A percentile compares a stretch with the other conserved stretches of the same genome.
Conservation (phyloP, 257 asterid species). For the Solanum boliviense region DNA sequence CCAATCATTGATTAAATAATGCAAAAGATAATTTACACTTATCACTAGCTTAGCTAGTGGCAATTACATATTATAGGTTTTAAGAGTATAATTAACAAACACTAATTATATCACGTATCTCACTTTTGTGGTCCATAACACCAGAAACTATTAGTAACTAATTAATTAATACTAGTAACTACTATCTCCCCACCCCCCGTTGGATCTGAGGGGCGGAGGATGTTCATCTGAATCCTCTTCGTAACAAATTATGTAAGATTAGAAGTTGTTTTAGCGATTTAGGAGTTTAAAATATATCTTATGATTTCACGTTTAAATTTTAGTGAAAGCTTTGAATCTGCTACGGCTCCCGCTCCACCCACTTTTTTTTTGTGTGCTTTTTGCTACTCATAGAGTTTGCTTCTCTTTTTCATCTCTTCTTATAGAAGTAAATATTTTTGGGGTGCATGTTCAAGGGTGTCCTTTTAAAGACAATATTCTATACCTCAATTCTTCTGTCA, state of each 20-base stretch:
- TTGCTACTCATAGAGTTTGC: neutral
- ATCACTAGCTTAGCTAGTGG: neutral
- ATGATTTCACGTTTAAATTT: too few relatives aligned
- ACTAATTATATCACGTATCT: neutral
- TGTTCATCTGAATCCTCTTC: neutral
- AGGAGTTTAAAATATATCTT: neutral
- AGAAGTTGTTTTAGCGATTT: too few relatives aligned
- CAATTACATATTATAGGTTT: neutral
- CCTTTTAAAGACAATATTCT: neutral
- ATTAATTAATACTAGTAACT: neutral
- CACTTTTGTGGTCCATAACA: neutral
- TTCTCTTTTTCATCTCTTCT: neutral
- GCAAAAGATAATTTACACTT: neutral
- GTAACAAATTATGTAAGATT: too few relatives aligned
- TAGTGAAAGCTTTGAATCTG: too few relatives aligned
- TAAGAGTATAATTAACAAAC: neutral
- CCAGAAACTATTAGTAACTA: neutral
- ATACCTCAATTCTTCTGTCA: neutral
- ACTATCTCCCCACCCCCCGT: neutral
- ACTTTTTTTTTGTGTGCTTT: neutral
- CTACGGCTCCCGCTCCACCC: too few relatives aligned
- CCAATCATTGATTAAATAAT: conserved; percentile 9
- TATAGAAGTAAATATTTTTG: neutral
- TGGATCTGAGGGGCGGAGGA: neutral
- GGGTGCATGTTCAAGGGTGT: neutral